These are phyloP conservation scores for Thecaphora thlaspeos DNA, from an alignment of 1,284 basidiomycete genomes.

Conservation along the genomic window DNA sequence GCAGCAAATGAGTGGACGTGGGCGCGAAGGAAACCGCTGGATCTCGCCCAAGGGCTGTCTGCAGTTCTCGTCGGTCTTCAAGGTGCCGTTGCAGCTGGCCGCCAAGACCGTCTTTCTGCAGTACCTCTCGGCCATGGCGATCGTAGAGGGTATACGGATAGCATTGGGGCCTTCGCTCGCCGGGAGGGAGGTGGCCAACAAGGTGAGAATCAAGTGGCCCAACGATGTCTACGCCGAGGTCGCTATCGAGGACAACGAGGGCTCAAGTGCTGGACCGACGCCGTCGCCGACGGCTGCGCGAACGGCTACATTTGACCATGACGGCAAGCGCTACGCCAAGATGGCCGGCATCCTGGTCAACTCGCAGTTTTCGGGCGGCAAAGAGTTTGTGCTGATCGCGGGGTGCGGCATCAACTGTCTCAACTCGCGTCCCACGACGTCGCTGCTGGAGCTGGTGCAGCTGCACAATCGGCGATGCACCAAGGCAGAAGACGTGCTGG, in stretches of 20 bases:
- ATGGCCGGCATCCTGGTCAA: conserved; percentile 79
- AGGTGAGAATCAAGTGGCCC: conserved; percentile 82
- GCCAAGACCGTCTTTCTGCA: conserved; percentile 87
- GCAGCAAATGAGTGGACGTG: conserved; percentile 82
- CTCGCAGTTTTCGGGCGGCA: conserved; percentile 72
- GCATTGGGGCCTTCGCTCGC: conserved; percentile 62
- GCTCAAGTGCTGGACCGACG: conserved; percentile 36
- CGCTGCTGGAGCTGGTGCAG: conserved; percentile 69
- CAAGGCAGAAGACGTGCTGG: conserved; percentile 64
- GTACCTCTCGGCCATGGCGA: conserved; percentile 84
- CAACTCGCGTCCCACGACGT: conserved; percentile 79
- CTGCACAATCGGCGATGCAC: conserved; percentile 40
- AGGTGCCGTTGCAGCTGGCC: conserved; percentile 66
- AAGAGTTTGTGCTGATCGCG: conserved; percentile 74
- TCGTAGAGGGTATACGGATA: conserved; percentile 74
- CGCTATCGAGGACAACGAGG: conserved; percentile 56
- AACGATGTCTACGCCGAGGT: conserved; percentile 86
- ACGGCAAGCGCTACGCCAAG: conserved; percentile 46
- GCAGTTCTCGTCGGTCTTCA: conserved; percentile 77
- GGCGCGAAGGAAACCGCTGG: conserved; percentile 87
- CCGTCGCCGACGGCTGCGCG: conserved; percentile 20
- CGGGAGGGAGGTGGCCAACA: conserved; percentile 62
- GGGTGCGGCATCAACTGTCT: conserved; percentile 85
- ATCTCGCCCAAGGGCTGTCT: conserved; percentile 87
- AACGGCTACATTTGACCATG: conserved; percentile 59